Evolutionary conservation across 2,329 filamentous ascomycete genomes (phyloP), one percentile per base, ranked within the genome.

Genomic region (Clonostachys sp.): DNA sequence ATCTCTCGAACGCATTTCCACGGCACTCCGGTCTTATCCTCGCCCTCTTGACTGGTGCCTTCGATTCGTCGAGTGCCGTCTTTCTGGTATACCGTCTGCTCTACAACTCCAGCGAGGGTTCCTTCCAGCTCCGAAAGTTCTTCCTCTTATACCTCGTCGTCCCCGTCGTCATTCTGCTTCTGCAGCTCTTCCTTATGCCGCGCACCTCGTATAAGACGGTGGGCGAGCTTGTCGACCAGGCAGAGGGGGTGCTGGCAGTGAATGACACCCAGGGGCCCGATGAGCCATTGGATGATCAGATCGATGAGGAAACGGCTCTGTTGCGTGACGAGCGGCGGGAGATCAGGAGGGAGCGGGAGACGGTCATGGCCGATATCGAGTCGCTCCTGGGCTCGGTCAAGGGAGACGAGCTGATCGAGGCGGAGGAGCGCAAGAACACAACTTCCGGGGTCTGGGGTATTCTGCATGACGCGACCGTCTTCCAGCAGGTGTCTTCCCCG

Each of bases 391-490:
- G 89, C 17, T 79, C 81, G 5, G 64, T 66, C 41, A 70, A 77
- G 35, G 84, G 79, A 20, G 77, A 83, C 47, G 73, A 82, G 52
- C 86, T 90, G 51, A 77, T 78, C 6, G 72, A 79, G 51, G 73
- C 77, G 45, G 87, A 92, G 64, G 85, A 88, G 60, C 74, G 77
- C 56, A 86, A 85, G 60, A 86, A 87, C 51, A 74, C 80, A 45
- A 78, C 76, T 10, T 87, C 84, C 16, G 90, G 89, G 5, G 87
- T 96, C 34, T 96, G 89, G 87, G 91, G 91, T 24, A 86, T 86
- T 18, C 80, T 96, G 67, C 91, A 96, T 61, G 83, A 83, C 45
- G 74, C 76, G 54, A 80, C 86, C 1, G 87, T 88, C 0, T 58
- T 75, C 18, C 70, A 89, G 57, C 91, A 96, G 66, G 86, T 96